Percentiles rank a stretch among this genome's conserved stretches.
Evolutionary conservation across 176 grass and related monocot species (phyloP).

Genomic region (Triticum dicoccoides): DNA sequence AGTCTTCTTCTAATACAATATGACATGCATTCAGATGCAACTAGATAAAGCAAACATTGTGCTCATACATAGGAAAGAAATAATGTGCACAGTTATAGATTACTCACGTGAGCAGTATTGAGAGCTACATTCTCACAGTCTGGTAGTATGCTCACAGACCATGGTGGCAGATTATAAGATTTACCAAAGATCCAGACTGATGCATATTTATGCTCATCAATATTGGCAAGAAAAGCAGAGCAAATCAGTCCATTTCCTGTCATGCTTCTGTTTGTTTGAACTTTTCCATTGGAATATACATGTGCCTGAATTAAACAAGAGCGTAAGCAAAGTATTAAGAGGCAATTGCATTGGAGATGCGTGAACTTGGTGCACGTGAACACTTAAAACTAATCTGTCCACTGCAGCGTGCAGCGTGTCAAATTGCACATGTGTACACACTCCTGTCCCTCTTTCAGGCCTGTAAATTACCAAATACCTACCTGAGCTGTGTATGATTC

Average conservation of each 20-base stretch:
- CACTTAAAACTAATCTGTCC: not conserved
- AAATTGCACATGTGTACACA: no score
- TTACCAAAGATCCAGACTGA: constrained; percentile 74
- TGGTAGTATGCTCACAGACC: constrained; percentile 98
- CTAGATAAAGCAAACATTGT: not conserved
- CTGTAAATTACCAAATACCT: no score
- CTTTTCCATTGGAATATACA: constrained; percentile 62
- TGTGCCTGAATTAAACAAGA: constrained; percentile 75
- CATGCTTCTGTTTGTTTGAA: constrained; percentile 61
- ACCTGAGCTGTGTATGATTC: no score
- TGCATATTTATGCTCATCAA: constrained; percentile 84
- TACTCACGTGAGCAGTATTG: constrained; percentile 81
- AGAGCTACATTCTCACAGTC: constrained; percentile 83
- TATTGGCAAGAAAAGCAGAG: constrained; percentile 95
- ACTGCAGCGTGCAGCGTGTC: no score
- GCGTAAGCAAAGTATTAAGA: constrained; percentile 24
- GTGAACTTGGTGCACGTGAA: not conserved
- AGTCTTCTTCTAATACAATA: not conserved
- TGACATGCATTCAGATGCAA: not conserved
- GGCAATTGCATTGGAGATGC: not conserved
- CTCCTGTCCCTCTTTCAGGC: no score
- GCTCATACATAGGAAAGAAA: constrained; percentile 26
- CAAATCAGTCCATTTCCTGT: constrained; percentile 58
- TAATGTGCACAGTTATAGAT: not conserved
- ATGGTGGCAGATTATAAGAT: constrained; percentile 78